Base-by-base conservation (phyloP, 1,139 yeast species). In the Suhomyces anneliseae region DNA sequence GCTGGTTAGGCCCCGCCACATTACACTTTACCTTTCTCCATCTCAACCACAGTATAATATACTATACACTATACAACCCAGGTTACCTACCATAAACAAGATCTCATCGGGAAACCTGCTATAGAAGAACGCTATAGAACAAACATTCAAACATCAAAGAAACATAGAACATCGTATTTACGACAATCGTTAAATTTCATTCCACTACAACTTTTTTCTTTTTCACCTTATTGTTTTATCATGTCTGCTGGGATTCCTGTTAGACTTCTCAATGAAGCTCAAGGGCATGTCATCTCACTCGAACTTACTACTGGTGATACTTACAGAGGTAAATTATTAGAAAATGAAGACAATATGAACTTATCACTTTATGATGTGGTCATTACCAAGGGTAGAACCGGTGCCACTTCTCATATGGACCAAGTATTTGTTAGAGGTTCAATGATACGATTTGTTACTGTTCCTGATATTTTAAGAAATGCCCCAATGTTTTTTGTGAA, bases 311-410 rank as follows among this genome's bases (percentile, higher is more conserved):
- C 93, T 1, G 98, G 98, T 1, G 93, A 87, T 56, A 81, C 87
- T 0, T 92, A 92, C 63, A 78, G 96, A 38, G 98, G 98, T 2
- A 90, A 87, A 62, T 76, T 93, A 39, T 67, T 87, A 10, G 95
- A 87, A 59, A 85, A 87, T 66, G 93, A 84, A 68, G 99, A 93
- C 62, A 92, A 87, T 64, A 93, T 93, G 99, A 93, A 93, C 63
- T 82, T 92, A 27, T 95, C 93, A 53, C 68, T 93, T 43, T 76
- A 82, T 56, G 96, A 93, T 62, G 96, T 88, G 41, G 82, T 88
- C 1, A 83, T 87, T 42, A 90, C 97, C 0, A 82, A 83, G 38
- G 64, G 64, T 32, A 46, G 61, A 24, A 86, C 90, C 45, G 97
- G 97, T 2, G 73, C 78, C 39, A 87, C 88, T 6, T 74, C 86